Conservation (phyloP, 2,329 filamentous ascomycete genomes). For the Scedosporium boydii region DNA sequence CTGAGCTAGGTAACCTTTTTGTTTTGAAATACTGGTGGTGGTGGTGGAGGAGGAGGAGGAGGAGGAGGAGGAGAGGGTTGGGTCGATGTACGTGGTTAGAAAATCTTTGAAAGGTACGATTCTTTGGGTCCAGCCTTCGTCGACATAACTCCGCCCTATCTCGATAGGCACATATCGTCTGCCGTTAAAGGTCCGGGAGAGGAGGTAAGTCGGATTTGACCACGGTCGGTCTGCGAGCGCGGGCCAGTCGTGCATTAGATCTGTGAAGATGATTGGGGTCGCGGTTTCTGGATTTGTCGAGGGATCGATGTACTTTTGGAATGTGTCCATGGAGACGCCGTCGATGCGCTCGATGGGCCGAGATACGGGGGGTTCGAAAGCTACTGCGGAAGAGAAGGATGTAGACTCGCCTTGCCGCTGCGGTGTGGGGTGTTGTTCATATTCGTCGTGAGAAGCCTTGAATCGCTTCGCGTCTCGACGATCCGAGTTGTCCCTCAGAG, state of each 20-base stretch:
- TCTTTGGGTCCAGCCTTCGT: slow-evolving; percentile 73
- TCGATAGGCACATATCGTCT: slow-evolving; percentile 78
- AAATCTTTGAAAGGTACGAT: slow-evolving; percentile 70
- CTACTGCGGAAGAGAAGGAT: slow-evolving; percentile 5
- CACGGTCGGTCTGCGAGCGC: slow-evolving; percentile 61
- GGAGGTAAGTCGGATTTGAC: slow-evolving; percentile 64
- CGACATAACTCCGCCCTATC: slow-evolving; percentile 78
- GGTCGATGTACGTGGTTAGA: slow-evolving; percentile 48
- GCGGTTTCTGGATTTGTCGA: slow-evolving; percentile 27
- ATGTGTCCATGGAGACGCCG: slow-evolving; percentile 44
- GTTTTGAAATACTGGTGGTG: not conserved
- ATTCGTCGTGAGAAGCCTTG: not conserved
- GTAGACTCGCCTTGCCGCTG: slow-evolving; percentile 1
- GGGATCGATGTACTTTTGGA: slow-evolving; percentile 49
- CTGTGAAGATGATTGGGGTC: slow-evolving; percentile 60
- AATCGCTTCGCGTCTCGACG: slow-evolving; percentile 8
- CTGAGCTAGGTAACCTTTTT: slow-evolving; percentile 77
- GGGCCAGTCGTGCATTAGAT: slow-evolving; percentile 63
- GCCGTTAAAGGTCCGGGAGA: slow-evolving; percentile 64
- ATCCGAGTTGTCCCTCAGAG: not conserved
- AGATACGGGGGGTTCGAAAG: slow-evolving; percentile 30
- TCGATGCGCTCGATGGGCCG: slow-evolving; percentile 30
- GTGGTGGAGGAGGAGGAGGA: not conserved
- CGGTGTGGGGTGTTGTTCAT: slow-evolving; percentile 14
- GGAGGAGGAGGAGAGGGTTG: not conserved